Conservation (phyloP, 202 grass and related monocot species). For the Setaria italica region DNA sequence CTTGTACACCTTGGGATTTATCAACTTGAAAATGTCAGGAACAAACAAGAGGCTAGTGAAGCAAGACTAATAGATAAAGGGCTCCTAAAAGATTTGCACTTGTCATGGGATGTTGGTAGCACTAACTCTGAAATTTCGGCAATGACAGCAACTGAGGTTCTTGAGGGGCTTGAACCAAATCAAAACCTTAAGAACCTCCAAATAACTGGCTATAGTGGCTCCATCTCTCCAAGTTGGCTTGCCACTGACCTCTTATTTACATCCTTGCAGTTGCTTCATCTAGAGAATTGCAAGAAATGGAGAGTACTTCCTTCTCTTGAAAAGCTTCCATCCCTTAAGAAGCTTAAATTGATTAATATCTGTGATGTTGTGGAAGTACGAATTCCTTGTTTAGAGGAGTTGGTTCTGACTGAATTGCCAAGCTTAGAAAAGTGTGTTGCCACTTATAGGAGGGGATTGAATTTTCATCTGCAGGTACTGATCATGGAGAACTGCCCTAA, state of each 20-base stretch:
- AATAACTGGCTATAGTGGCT: constrained; percentile 48
- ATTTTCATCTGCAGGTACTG: background rate
- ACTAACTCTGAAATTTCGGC: background rate
- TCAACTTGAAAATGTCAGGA: constrained; percentile 43
- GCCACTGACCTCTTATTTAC: background rate
- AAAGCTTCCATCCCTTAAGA: constrained; percentile 40
- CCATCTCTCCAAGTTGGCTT: constrained; percentile 42
- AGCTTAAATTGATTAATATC: constrained; percentile 30
- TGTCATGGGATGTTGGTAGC: background rate
- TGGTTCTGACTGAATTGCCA: constrained; percentile 4
- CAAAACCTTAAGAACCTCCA: background rate
- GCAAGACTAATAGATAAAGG: background rate
- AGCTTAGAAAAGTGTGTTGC: constrained; percentile 18
- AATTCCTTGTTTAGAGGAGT: constrained; percentile 21
- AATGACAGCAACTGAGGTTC: constrained; percentile 2
- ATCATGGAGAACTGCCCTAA: background rate
- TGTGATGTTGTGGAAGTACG: constrained; percentile 1
- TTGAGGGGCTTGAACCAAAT: constrained; percentile 40
- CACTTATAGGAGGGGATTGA: background rate
- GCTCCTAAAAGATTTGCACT: background rate
- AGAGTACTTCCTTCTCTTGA: background rate
- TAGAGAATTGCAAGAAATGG: constrained; percentile 21
- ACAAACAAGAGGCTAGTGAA: background rate
- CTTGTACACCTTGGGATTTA: constrained; percentile 43
- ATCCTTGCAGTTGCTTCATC: constrained; percentile 24